Evolutionary conservation across 2,329 filamentous ascomycete species (phyloP), one percentile per base, ranked within the genome.

Genomic region (Hypoxylon sp.): DNA sequence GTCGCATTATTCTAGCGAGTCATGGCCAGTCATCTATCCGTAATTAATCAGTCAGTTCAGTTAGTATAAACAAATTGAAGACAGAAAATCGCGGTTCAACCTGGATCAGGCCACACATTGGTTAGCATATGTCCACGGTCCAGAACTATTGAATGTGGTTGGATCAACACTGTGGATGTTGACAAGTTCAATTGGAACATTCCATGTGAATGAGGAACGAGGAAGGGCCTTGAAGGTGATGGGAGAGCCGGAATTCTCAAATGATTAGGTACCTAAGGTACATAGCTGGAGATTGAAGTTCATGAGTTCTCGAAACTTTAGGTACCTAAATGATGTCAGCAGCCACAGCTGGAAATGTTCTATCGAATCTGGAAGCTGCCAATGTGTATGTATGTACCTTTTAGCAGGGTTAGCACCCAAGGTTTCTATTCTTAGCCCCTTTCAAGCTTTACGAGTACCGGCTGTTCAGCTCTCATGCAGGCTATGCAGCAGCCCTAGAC

Each of bases 351-450:
- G 27, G 8, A 21, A 55, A 45, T 30, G 21, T 34, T 12, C n/a
- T n/a, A n/a, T n/a, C n/a, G n/a, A n/a, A n/a, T n/a, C n/a, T n/a
- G n/a, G n/a, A n/a, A 21, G 19, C 27, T 52, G 27, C 4, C 21
- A 55, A 45, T 30, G 21, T 34, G 12, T 47, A 9, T 9, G 23
- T 12, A n/a, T 47, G 25, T 2, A 23, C 51, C 41, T 34, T 25
- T 29, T 27, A 9, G 34, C 37, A 46, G 45, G 39, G 27, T 45
- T 46, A 51, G 29, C 43, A 63, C 27, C 46, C 41, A 37, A 48
- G 46, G 21, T 25, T 69, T 65, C 67, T 70, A 70, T 70, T 70
- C 61, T 70, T 70, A 65, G 67, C 45, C 8, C 51, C 43, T 63
- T 43, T 58, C 54, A 67, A 61, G 59, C 52, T 65, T 65, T 63